Evolutionary conservation across 129 eudicot species (phyloP).

Genomic region (Flaveria linearis): DNA sequence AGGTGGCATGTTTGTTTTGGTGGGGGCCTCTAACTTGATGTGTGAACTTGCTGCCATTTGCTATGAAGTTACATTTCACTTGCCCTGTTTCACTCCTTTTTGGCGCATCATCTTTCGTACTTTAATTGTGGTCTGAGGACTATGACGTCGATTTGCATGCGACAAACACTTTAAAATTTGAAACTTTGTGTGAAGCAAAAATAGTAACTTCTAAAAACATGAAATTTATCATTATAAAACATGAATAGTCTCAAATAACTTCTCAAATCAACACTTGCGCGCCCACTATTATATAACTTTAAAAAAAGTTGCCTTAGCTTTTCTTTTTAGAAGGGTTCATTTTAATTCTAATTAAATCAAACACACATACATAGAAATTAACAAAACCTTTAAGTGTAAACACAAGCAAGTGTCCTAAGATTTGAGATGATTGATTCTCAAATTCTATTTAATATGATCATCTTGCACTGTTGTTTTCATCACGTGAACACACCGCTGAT

Average conservation of each 20-base stretch:
- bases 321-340: too few relatives aligned
- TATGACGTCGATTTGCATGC: constrained; percentile 24
- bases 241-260: too few relatives aligned
- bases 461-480: too few relatives aligned
- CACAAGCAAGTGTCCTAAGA: too few relatives aligned
- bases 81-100: constrained; percentile 2
- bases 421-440: too few relatives aligned
- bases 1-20: constrained; percentile 19
- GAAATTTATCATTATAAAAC: too few relatives aligned
- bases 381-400: too few relatives aligned
- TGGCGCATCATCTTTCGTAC: constrained; percentile 21
- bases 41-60: not conserved
- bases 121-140: constrained; percentile 25
- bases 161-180: not conserved
- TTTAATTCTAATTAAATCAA: too few relatives aligned
- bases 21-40: constrained; percentile 26
- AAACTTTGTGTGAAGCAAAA: not conserved
- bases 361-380: too few relatives aligned
- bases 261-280: not conserved
- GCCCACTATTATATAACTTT: not conserved
- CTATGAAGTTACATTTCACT: constrained; percentile 32
- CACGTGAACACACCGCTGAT: too few relatives aligned
- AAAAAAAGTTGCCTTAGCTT: not conserved
- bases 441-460: too few relatives aligned
- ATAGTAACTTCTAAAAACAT: not conserved